Evolutionary conservation across 345 rosid genomes (phyloP), one percentile per base, ranked within the genome.

Genomic region (Microcos paniculata): DNA sequence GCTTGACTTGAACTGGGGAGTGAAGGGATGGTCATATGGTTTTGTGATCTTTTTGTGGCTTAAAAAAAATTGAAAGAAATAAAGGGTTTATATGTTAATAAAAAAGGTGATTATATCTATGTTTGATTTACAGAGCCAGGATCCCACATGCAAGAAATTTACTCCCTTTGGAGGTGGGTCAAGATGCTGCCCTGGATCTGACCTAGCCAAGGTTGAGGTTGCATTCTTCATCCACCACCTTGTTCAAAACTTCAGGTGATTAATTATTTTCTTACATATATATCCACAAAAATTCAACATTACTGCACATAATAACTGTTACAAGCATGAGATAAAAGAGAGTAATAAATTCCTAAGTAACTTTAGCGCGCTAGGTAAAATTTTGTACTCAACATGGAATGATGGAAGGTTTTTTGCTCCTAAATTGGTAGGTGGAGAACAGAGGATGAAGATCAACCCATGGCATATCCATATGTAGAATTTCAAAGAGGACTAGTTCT

Each of bases 111-210:
- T n/a, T n/a, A n/a, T n/a, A n/a, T n/a, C n/a, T 33, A n/a, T 51
- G 16, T 58, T 15, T 59, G 71, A 30, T 69, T 4, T 35, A 69
- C 82, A 87, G 85, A 70, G 62, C 9, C 77, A 80, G 77, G 88
- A 84, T 82, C 87, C 82, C 80, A 78, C 79, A 40, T 77, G 84
- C 84, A 87, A 85, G 86, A 85, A 81, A 71, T 87, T 85, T 49
- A 87, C 87, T 43, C 90, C 92, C 23, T 89, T 89, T 75, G 92
- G 90, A 40, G 92, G 92, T 31, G 92, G 92, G 42, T 59, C 84
- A 13, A 84, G 92, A 77, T 85, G 82, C 78, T 89, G 92, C 45
- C 89, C 90, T 1, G 92, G 92, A 15, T 89, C 87, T 64, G 92
- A 89, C 49, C 89, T 87, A 55, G 92, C 92, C 8, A 89, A 77